phyloP scores from a whole-genome alignment of 148 eudicot species.

The Cornus kousa region DNA sequence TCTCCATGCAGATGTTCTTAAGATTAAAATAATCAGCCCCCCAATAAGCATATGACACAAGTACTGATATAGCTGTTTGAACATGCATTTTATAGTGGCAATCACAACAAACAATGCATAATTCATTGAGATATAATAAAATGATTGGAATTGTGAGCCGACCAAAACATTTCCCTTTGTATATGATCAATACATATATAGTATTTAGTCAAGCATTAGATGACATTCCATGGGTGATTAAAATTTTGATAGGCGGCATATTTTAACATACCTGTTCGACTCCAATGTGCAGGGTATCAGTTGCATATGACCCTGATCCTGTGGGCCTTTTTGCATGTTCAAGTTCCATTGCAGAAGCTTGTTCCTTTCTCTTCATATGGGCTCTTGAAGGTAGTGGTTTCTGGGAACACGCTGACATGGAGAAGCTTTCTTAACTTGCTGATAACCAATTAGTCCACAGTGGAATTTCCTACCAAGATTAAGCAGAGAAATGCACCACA shows the following conservation, averaged over 20 bases:
- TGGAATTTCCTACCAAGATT: conserved; percentile 48
- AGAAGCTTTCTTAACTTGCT: conserved; percentile 23
- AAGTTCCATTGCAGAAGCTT: conserved; percentile 25
- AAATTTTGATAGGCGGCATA: too few relatives aligned
- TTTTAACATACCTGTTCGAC: conserved; percentile 29
- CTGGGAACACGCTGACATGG: conserved; percentile 14
- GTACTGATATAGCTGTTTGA: too few relatives aligned
- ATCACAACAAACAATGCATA: too few relatives aligned
- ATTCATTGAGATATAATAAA: too few relatives aligned
- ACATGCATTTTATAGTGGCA: too few relatives aligned
- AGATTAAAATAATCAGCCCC: not conserved
- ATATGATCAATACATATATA: too few relatives aligned
- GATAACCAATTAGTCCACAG: conserved; percentile 60
- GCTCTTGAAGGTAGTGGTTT: conserved; percentile 14
- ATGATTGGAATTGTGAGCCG: too few relatives aligned
- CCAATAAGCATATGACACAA: too few relatives aligned
- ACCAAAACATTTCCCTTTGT: too few relatives aligned
- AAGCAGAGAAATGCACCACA: not conserved
- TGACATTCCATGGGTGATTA: too few relatives aligned
- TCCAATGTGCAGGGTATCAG: conserved; percentile 12
- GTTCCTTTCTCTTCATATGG: conserved; percentile 28
- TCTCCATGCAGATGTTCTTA: not conserved
- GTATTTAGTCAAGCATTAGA: too few relatives aligned
- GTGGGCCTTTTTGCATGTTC: conserved; percentile 25
- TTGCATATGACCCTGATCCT: conserved; percentile 12